Percentiles rank a stretch among this genome's conserved stretches.
phyloP scores from a whole-genome alignment of 441 rosid genomes.

The Geranium incanum region DNA sequence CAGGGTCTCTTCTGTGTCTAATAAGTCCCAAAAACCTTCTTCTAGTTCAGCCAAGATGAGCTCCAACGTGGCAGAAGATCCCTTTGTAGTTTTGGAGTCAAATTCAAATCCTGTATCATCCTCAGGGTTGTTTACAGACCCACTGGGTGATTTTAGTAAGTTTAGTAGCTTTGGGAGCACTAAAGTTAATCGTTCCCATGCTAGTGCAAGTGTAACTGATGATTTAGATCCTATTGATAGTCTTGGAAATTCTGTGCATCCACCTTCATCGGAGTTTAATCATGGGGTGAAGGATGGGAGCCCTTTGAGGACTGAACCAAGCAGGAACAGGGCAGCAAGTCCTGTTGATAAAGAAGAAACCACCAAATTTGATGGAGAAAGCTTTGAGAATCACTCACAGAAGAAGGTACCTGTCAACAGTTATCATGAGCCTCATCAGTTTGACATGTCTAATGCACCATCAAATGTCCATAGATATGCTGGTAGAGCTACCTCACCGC shows the following conservation, averaged over 20 bases:
- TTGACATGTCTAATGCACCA: conserved; percentile 39
- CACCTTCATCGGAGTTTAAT: conserved; percentile 35
- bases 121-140: conserved; percentile 42
- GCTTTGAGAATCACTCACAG: conserved; percentile 29
- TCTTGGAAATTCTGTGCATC: conserved; percentile 51
- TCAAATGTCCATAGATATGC: conserved; percentile 30
- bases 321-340: conserved; percentile 11
- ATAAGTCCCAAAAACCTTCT: conserved; percentile 27
- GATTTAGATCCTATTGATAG: conserved; percentile 56
- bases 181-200: conserved; percentile 41
- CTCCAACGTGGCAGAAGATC: conserved; percentile 48
- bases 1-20: neutral
- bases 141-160: conserved; percentile 51
- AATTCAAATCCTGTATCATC: conserved; percentile 33
- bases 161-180: conserved; percentile 40
- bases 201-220: conserved; percentile 43
- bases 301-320: conserved; percentile 32
- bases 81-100: conserved; percentile 59
- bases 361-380: conserved; percentile 34
- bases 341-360: conserved; percentile 34
- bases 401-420: conserved; percentile 12
- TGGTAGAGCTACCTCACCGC: conserved; percentile 36
- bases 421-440: conserved; percentile 19
- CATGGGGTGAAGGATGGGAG: conserved; percentile 38
- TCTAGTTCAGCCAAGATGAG: conserved; percentile 33